These are phyloP conservation scores for Ustilago shanxiensis DNA, from an alignment of 1,284 basidiomycete species.

Conservation along the genomic window DNA sequence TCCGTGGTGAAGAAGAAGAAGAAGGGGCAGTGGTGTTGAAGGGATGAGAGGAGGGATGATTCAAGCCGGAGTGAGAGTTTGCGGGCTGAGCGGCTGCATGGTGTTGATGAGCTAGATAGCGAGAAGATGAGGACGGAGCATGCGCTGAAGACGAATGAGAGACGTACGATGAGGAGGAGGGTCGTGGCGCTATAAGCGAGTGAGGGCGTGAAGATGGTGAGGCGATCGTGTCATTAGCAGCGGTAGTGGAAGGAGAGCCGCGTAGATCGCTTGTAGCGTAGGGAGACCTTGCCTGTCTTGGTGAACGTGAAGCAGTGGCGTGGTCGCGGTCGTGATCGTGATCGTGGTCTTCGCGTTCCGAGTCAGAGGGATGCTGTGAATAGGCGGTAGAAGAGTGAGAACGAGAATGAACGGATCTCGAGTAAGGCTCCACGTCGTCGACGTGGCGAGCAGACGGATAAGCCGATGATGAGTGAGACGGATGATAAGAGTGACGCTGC, in stretches of 20 bases:
- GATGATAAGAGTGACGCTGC: conserved; percentile 20
- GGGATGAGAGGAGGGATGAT: conserved; percentile 23
- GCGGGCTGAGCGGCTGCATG: conserved; percentile 17
- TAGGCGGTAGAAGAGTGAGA: conserved; percentile 27
- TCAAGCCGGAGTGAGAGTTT: conserved; percentile 18
- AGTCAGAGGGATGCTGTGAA: conserved; percentile 34
- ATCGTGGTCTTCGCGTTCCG: conserved; percentile 24
- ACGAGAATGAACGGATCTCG: conserved; percentile 27
- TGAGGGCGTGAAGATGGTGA: conserved; percentile 23
- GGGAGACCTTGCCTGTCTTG: conserved; percentile 35
- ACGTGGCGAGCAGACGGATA: conserved; percentile 7
- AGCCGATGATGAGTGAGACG: conserved; percentile 9
- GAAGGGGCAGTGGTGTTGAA: conserved; percentile 10
- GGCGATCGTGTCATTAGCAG: conserved; percentile 2
- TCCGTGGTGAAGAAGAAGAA: conserved; percentile 6
- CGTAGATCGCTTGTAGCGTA: conserved; percentile 41
- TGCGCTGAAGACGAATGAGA: not conserved
- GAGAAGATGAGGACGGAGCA: conserved; percentile 6
- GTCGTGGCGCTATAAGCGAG: conserved; percentile 16
- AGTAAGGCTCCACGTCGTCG: conserved; percentile 19
- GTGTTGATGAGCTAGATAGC: conserved; percentile 28
- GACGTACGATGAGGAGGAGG: conserved; percentile 12
- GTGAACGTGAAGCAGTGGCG: conserved; percentile 25
- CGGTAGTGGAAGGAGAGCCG: conserved; percentile 30
- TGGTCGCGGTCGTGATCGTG: conserved; percentile 26